Conservation (phyloP, 2,329 filamentous ascomycete genomes). For the Aaosphaeria arxii region DNA sequence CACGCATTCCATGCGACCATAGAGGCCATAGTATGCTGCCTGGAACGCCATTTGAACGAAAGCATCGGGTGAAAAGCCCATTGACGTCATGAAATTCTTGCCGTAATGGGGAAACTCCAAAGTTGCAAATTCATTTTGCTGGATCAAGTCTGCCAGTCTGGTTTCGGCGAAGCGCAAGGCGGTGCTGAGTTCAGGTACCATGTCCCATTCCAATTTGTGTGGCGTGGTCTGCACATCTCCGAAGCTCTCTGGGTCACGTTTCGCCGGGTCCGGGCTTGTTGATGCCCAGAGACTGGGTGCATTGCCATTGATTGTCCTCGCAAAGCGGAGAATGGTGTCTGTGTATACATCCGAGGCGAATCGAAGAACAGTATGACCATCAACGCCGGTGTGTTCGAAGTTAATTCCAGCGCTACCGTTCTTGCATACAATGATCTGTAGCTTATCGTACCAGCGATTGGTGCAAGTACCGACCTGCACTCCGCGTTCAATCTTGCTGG, state of each 20-base stretch:
- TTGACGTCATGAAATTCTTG: constrained; percentile 95
- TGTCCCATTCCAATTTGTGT: constrained; percentile 96
- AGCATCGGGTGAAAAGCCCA: constrained; percentile 95
- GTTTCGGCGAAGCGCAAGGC: constrained; percentile 95
- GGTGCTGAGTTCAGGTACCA: constrained; percentile 86
- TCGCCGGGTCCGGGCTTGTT: constrained; percentile 85
- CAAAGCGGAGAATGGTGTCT: constrained; percentile 94
- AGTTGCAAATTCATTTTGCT: constrained; percentile 93
- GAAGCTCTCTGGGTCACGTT: constrained; percentile 86
- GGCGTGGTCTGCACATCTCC: constrained; percentile 91
- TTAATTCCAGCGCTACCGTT: constrained; percentile 99
- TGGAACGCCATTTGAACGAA: constrained; percentile 99
- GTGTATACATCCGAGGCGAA: constrained; percentile 97
- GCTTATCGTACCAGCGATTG: constrained; percentile 98
- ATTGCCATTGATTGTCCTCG: constrained; percentile 89
- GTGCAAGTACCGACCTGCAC: constrained; percentile 97
- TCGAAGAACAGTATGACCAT: constrained; percentile 92
- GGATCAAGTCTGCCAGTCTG: constrained; percentile 85
- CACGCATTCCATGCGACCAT: constrained; percentile 88
- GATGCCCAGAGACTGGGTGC: constrained; percentile 91
- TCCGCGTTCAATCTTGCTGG: constrained; percentile 84
- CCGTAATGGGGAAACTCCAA: constrained; percentile 87
- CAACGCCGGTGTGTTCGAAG: constrained; percentile 97
- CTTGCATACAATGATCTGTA: constrained; percentile 98
- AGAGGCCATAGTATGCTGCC: constrained; percentile 94